phyloP scores from a whole-genome alignment of 2,329 filamentous ascomycete genomes.

The Fusarium neocosmosporiellum region DNA sequence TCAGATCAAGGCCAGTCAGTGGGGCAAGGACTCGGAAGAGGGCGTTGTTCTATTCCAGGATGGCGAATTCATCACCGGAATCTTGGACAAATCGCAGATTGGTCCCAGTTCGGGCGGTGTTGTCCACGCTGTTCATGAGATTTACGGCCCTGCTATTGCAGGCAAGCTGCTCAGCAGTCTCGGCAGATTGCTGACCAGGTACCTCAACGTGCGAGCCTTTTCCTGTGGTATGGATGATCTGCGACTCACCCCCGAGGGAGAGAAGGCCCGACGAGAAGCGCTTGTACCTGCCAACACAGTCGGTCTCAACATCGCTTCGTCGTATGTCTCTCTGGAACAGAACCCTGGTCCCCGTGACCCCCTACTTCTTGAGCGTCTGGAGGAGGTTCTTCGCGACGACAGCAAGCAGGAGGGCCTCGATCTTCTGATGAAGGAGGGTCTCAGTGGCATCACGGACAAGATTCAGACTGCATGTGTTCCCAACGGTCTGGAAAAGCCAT shows the following conservation, averaged over 20 bases:
- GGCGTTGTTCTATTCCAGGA: slow-evolving; percentile 84
- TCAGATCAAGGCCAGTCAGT: slow-evolving; percentile 80
- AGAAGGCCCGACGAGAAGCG: slow-evolving; percentile 75
- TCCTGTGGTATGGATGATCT: slow-evolving; percentile 98
- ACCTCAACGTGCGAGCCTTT: slow-evolving; percentile 93
- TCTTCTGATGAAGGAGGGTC: slow-evolving; percentile 80
- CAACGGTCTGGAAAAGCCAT: slow-evolving; percentile 84
- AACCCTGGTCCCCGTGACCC: slow-evolving; percentile 72
- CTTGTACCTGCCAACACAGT: slow-evolving; percentile 74
- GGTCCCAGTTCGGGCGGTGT: slow-evolving; percentile 88
- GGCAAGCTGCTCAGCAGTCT: slow-evolving; percentile 90
- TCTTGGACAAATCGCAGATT: slow-evolving; percentile 95
- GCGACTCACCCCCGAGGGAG: slow-evolving; percentile 82
- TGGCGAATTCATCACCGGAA: slow-evolving; percentile 88
- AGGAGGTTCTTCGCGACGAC: slow-evolving; percentile 91
- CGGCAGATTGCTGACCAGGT: slow-evolving; percentile 87
- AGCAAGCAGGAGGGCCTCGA: slow-evolving; percentile 92
- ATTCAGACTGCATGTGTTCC: slow-evolving; percentile 87
- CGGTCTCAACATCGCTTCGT: slow-evolving; percentile 83
- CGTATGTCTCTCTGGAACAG: slow-evolving; percentile 86
- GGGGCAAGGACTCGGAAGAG: slow-evolving; percentile 83
- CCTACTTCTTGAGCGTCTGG: slow-evolving; percentile 80
- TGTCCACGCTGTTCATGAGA: slow-evolving; percentile 91
- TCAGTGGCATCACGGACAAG: slow-evolving; percentile 76
- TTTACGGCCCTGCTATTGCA: slow-evolving; percentile 88